phyloP scores from a whole-genome alignment of 2,329 filamentous ascomycete species.

The Orbilia javanica region DNA sequence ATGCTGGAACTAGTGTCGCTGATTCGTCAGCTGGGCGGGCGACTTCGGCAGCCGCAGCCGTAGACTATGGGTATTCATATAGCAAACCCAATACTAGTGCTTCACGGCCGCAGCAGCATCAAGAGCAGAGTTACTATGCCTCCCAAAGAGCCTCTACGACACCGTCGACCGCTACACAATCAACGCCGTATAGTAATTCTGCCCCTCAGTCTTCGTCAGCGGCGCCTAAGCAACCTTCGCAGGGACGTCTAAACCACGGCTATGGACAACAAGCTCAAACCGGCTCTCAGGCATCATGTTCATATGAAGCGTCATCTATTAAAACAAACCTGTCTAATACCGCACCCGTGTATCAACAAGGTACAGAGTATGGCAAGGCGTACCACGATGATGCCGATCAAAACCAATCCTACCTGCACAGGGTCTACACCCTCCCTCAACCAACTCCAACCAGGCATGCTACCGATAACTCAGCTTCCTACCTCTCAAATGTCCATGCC shows the following conservation, averaged over 20 bases:
- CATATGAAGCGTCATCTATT: conserved; percentile 14
- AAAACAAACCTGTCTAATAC: conserved; percentile 6
- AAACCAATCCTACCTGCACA: conserved; percentile 30
- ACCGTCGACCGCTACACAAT: not conserved
- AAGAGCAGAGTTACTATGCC: conserved; percentile 18
- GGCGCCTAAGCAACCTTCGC: not conserved
- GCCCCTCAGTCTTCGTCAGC: not conserved
- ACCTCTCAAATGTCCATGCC: conserved; percentile 8
- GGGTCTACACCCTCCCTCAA: conserved; percentile 36
- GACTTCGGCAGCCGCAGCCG: not conserved
- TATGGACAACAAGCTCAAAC: conserved; percentile 31
- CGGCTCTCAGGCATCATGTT: not conserved
- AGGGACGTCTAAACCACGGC: not conserved
- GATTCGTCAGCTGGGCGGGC: conserved; percentile 3
- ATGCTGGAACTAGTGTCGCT: not conserved
- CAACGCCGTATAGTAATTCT: conserved; percentile 9
- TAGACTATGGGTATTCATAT: conserved; percentile 28
- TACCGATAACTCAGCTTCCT: conserved; percentile 23
- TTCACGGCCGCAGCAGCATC: not conserved
- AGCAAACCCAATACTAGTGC: not conserved
- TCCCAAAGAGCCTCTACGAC: conserved; percentile 10
- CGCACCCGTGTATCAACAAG: conserved; percentile 18
- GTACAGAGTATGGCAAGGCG: conserved; percentile 13
- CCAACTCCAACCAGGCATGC: conserved; percentile 19
- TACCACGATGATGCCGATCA: conserved; percentile 47